These are phyloP conservation scores for Naganishia antarctica DNA, from an alignment of 768 basidiomycete genomes.

Conservation along the genomic window DNA sequence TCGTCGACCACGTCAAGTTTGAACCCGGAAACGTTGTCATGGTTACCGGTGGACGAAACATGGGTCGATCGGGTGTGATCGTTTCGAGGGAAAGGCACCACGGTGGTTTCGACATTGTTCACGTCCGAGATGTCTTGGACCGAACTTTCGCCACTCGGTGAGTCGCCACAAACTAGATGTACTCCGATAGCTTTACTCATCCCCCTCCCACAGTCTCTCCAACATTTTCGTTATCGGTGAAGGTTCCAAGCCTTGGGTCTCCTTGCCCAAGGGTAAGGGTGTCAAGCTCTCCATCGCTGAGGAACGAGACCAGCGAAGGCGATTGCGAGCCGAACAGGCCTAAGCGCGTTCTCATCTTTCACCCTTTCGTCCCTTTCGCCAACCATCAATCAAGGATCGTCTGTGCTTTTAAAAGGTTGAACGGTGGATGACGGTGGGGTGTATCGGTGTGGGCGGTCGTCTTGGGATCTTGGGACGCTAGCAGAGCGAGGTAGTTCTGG, in stretches of 20 bases:
- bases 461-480: slow-evolving; percentile 5
- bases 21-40: slow-evolving; percentile 96
- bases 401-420: slow-evolving; percentile 6
- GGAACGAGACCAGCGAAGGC: slow-evolving; percentile 79
- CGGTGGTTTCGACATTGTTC: slow-evolving; percentile 98
- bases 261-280: slow-evolving; percentile 95
- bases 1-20: slow-evolving; percentile 83
- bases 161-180: slow-evolving; percentile 21
- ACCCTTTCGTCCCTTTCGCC: neutral
- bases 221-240: slow-evolving; percentile 99
- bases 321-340: slow-evolving; percentile 42
- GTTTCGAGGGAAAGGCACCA: slow-evolving; percentile 94
- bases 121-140: slow-evolving; percentile 91
- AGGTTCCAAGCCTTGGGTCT: slow-evolving; percentile 92
- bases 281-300: slow-evolving; percentile 88
- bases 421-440: neutral
- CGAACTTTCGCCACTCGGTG: slow-evolving; percentile 96
- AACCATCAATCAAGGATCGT: slow-evolving; percentile 3
- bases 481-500: neutral
- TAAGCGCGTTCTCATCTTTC: neutral
- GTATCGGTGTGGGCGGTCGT: neutral
- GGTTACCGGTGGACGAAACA: slow-evolving; percentile 98
- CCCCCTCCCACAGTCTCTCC: slow-evolving; percentile 60
- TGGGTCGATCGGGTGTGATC: slow-evolving; percentile 96
- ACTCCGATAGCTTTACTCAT: neutral